These are phyloP conservation scores for Venturia aucupariae DNA, from an alignment of 2,329 filamentous ascomycete genomes.

Conservation along the genomic window DNA sequence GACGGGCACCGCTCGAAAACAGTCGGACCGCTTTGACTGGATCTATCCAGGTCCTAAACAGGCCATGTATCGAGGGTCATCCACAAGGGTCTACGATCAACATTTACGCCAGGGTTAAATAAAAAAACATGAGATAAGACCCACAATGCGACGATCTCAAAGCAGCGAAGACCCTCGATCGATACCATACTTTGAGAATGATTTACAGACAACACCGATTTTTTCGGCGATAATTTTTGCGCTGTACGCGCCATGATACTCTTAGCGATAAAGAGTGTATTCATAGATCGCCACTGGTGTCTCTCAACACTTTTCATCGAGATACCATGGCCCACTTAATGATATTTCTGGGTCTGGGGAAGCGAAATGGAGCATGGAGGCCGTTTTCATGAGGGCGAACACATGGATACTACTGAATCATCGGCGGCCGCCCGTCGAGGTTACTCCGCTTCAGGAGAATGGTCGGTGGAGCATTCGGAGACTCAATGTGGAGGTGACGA, in stretches of 20 bases:
- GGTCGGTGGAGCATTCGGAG: neutral
- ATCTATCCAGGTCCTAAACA: neutral
- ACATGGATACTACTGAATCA: neutral
- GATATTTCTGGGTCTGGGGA: conserved; percentile 5
- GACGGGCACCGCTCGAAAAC: neutral
- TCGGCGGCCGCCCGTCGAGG: neutral
- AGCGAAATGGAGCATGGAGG: neutral
- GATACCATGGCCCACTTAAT: neutral
- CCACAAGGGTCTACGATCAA: neutral
- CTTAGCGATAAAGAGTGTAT: neutral
- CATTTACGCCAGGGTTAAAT: no score
- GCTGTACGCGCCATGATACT: neutral
- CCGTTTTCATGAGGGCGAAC: neutral
- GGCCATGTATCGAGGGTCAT: neutral
- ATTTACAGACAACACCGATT: neutral
- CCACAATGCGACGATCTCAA: neutral
- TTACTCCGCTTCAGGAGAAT: neutral
- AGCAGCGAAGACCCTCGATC: neutral
- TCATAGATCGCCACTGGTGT: neutral
- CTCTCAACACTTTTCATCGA: neutral
- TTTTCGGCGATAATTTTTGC: neutral
- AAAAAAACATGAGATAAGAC: neutral
- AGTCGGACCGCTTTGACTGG: neutral
- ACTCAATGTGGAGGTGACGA: neutral
- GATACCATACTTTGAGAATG: neutral